Evolutionary conservation across 1,139 yeast genomes (phyloP).

Genomic region (Nadsonia commutata): DNA sequence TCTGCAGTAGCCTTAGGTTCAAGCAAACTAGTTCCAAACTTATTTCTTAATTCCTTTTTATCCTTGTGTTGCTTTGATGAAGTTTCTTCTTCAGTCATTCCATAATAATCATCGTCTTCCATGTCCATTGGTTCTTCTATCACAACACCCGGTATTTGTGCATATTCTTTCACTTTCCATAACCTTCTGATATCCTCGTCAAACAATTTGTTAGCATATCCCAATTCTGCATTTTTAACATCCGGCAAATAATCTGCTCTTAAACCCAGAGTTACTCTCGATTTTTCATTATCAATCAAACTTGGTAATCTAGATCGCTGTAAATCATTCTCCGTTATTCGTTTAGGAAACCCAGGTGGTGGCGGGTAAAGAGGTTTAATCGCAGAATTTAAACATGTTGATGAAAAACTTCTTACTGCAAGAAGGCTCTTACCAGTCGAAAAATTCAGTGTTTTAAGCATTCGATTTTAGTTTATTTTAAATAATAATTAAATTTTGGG

Average conservation of each 20-base stretch:
- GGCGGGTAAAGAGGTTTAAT: background rate
- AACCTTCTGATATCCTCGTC: background rate
- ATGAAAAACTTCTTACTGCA: too few species aligned
- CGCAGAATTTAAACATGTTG: background rate
- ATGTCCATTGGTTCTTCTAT: background rate
- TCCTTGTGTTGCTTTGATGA: background rate
- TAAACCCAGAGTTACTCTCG: background rate
- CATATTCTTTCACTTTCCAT: background rate
- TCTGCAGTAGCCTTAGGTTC: background rate
- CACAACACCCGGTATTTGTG: background rate
- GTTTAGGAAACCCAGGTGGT: background rate
- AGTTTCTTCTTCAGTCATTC: background rate
- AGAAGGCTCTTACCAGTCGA: too few species aligned
- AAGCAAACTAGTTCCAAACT: background rate
- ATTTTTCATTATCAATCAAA: background rate
- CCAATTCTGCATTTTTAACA: background rate
- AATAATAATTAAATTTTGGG: too few species aligned
- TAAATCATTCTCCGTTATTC: background rate
- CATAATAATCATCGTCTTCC: background rate
- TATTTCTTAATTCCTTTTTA: background rate
- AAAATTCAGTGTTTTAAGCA: too few species aligned
- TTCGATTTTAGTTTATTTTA: too few species aligned
- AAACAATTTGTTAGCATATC: background rate
- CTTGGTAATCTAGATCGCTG: background rate
- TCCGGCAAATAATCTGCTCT: background rate